Evolutionary conservation across 2,329 filamentous ascomycete genomes (phyloP).

Genomic region (Paecilomyces niveus): DNA sequence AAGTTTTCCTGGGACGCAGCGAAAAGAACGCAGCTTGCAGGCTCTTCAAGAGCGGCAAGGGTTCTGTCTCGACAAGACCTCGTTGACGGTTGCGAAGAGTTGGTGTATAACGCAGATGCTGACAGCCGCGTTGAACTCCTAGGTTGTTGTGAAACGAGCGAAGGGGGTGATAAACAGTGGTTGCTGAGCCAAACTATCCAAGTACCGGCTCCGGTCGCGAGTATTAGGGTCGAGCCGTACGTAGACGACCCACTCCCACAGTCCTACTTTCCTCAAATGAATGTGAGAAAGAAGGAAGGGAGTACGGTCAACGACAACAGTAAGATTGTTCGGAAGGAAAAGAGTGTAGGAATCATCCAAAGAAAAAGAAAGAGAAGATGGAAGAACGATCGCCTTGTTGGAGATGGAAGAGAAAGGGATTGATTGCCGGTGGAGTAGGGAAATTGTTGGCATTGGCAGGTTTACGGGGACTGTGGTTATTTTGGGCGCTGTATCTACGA

Average conservation of each 20-base stretch:
- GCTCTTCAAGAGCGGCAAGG: not conserved
- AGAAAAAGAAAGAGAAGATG: slow-evolving; percentile 17
- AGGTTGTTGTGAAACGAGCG: slow-evolving; percentile 23
- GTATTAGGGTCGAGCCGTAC: slow-evolving; percentile 5
- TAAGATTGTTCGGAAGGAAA: slow-evolving; percentile 8
- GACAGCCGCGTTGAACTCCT: slow-evolving; percentile 4
- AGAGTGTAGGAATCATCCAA: slow-evolving; percentile 15
- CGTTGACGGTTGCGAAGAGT: not conserved
- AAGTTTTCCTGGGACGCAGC: not conserved
- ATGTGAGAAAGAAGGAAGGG: slow-evolving; percentile 18
- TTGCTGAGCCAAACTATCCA: slow-evolving; percentile 20
- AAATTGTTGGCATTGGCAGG: slow-evolving; percentile 18
- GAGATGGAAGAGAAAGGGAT: slow-evolving; percentile 18
- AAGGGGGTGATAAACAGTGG: slow-evolving; percentile 12
- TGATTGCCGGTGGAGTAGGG: slow-evolving; percentile 17
- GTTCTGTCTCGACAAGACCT: not conserved
- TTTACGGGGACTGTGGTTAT: slow-evolving; percentile 19
- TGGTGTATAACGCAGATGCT: not conserved
- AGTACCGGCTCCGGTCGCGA: slow-evolving; percentile 12
- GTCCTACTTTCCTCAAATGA: slow-evolving; percentile 18
- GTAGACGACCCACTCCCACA: not conserved
- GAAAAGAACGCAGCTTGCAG: not conserved
- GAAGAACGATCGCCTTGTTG: slow-evolving; percentile 10
- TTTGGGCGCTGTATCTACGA: slow-evolving; percentile 16
- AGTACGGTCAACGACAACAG: slow-evolving; percentile 9